These are phyloP conservation scores for Cynanchum wilfordii DNA, from an alignment of 257 asterid species.

Conservation along the genomic window DNA sequence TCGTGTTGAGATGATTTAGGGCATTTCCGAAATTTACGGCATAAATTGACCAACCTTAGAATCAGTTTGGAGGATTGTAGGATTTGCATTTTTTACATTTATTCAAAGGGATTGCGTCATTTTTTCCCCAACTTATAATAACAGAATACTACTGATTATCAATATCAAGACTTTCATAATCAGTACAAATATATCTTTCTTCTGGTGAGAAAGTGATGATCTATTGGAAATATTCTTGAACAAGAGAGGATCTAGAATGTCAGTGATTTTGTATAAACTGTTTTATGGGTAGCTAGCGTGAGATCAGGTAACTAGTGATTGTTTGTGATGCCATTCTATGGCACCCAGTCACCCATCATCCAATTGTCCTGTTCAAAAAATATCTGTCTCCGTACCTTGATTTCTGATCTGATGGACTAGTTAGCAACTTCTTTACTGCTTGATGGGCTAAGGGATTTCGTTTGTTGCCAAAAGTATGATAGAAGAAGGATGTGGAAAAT, in stretches of 20 bases:
- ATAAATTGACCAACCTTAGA: not conserved
- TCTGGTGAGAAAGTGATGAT: not conserved
- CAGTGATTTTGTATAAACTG: not conserved
- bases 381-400: not conserved
- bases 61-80: not conserved
- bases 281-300: not conserved
- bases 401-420: not conserved
- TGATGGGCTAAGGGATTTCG: not conserved
- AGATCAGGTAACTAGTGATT: not conserved
- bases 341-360: not conserved
- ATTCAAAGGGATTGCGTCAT: not conserved
- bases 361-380: not conserved
- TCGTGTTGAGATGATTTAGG: no score
- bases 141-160: not conserved
- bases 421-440: not conserved
- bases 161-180: not conserved
- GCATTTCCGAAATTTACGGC: not conserved
- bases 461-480: not conserved
- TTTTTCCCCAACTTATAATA: not conserved
- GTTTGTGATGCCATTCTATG: not conserved
- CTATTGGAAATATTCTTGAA: slow-evolving; percentile 1
- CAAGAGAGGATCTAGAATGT: not conserved
- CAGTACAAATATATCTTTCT: not conserved
- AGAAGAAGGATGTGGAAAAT: slow-evolving; percentile 1
- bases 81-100: not conserved